phyloP scores from a whole-genome alignment of 1,284 basidiomycete genomes.

The Porogramme epimiltina region DNA sequence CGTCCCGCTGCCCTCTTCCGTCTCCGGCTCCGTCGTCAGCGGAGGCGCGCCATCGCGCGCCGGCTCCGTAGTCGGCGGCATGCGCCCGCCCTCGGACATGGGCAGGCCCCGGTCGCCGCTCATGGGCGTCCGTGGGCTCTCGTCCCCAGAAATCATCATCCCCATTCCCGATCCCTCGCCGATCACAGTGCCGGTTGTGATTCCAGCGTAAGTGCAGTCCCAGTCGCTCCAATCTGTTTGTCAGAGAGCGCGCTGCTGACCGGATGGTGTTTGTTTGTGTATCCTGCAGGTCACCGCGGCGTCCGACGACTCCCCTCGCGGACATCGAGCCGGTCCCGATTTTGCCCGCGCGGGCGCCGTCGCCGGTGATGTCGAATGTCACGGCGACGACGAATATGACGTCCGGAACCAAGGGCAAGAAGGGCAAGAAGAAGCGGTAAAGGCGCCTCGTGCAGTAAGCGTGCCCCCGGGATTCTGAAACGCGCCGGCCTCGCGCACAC shows the following conservation, averaged over 20 bases:
- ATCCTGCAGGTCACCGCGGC: conserved; percentile 12
- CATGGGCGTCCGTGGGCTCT: conserved; percentile 14
- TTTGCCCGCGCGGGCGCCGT: conserved; percentile 16
- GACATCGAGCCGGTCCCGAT: conserved; percentile 13
- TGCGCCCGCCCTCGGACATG: conserved; percentile 11
- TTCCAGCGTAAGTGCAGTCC: conserved; percentile 18
- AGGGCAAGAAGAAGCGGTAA: conserved; percentile 24
- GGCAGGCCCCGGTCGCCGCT: conserved; percentile 16
- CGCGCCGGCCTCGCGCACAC: too few species aligned
- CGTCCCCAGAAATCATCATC: conserved; percentile 7
- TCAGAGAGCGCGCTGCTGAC: too few species aligned
- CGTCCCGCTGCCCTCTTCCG: conserved; percentile 23
- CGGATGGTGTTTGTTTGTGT: too few species aligned
- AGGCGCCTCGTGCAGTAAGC: not conserved
- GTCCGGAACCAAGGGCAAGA: conserved; percentile 19
- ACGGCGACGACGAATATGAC: conserved; percentile 7
- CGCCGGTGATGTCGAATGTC: conserved; percentile 14
- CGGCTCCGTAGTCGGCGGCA: conserved; percentile 14
- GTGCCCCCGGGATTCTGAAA: too few species aligned
- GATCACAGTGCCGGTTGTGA: conserved; percentile 10
- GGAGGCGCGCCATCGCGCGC: conserved; percentile 12
- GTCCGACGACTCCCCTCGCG: conserved; percentile 7
- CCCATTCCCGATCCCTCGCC: conserved; percentile 18
- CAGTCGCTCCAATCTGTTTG: too few species aligned
- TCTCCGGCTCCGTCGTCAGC: conserved; percentile 14